A percentile compares a stretch with the other conserved stretches of the same genome.
Conservation (phyloP, 2,329 filamentous ascomycete genomes). For the Dryadomyces quercus-mongolicae region DNA sequence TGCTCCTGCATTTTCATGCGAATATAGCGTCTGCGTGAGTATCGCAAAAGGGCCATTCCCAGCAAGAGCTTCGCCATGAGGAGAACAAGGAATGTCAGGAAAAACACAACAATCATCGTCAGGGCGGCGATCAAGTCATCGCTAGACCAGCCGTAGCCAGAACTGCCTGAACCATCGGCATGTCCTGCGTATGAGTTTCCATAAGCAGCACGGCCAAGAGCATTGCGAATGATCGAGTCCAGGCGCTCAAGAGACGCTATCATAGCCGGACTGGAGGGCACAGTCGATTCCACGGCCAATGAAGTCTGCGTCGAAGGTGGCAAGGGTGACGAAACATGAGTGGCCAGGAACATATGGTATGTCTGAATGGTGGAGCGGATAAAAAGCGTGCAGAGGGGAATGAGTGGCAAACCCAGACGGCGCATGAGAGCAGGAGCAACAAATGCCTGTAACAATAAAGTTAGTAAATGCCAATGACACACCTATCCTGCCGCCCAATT, state of each 20-base stretch:
- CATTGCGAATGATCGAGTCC: slow-evolving; percentile 64
- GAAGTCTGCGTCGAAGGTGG: slow-evolving; percentile 53
- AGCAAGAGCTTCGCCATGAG: slow-evolving; percentile 76
- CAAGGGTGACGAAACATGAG: slow-evolving; percentile 65
- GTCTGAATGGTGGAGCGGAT: slow-evolving; percentile 91
- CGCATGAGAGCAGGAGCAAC: slow-evolving; percentile 81
- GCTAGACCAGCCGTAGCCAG: slow-evolving; percentile 33
- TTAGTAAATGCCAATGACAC: background rate
- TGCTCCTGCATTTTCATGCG: slow-evolving; percentile 65
- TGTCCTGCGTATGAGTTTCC: slow-evolving; percentile 30
- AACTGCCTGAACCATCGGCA: slow-evolving; percentile 10
- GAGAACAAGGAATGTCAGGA: slow-evolving; percentile 73
- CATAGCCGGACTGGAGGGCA: slow-evolving; percentile 58
- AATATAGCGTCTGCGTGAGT: slow-evolving; percentile 66
- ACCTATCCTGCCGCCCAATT: too few species aligned
- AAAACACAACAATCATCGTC: slow-evolving; percentile 79
- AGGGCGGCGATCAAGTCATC: slow-evolving; percentile 64
- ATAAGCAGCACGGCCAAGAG: slow-evolving; percentile 63
- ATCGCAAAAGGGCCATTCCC: slow-evolving; percentile 76
- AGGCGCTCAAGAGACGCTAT: slow-evolving; percentile 68
- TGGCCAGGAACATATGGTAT: slow-evolving; percentile 95
- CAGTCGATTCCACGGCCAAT: slow-evolving; percentile 44
- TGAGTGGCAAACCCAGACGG: slow-evolving; percentile 77
- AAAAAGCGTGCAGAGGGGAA: slow-evolving; percentile 88
- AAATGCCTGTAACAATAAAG: slow-evolving; percentile 52